phyloP scores from a whole-genome alignment of 192 early-diverging fungal species.

The Coemansia sp. region DNA sequence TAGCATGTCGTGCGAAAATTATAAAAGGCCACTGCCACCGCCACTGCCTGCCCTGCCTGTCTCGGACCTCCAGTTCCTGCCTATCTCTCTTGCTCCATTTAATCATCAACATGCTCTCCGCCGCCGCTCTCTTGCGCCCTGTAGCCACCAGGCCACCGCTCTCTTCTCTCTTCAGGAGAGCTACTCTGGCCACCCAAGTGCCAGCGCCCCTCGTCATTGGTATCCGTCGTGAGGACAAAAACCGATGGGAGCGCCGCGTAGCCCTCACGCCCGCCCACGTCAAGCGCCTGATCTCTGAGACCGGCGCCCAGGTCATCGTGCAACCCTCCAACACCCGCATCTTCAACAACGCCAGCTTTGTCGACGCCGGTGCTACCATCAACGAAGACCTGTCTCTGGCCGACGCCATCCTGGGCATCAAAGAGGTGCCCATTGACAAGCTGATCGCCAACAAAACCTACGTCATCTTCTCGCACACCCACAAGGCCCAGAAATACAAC shows the following conservation, averaged over 20 bases:
- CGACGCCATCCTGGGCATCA: constrained; percentile 93
- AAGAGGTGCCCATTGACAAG: constrained; percentile 85
- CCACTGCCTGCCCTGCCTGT: too few species aligned
- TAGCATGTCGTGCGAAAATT: too few species aligned
- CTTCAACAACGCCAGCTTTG: constrained; percentile 80
- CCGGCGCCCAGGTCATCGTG: constrained; percentile 77
- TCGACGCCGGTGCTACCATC: constrained; percentile 78
- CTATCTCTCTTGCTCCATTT: too few species aligned
- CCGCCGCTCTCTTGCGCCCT: too few species aligned
- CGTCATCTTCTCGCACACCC: constrained; percentile 94
- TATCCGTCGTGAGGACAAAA: constrained; percentile 93
- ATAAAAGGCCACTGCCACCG: too few species aligned
- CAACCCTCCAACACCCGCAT: constrained; percentile 94
- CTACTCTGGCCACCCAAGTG: constrained; percentile 16
- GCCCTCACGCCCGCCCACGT: constrained; percentile 86
- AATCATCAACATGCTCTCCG: too few species aligned
- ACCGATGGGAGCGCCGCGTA: constrained; percentile 93
- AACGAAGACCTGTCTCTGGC: constrained; percentile 84
- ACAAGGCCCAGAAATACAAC: constrained; percentile 95
- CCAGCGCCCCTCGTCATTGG: constrained; percentile 57
- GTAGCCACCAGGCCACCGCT: too few species aligned
- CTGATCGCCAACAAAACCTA: constrained; percentile 89
- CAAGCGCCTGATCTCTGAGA: constrained; percentile 77
- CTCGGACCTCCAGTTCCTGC: too few species aligned
- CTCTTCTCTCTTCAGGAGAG: not conserved